Percentiles rank a stretch among this genome's conserved stretches.
These are phyloP conservation scores for Aspergillus sp. DNA, from an alignment of 2,329 filamentous ascomycete species.

Conservation along the genomic window DNA sequence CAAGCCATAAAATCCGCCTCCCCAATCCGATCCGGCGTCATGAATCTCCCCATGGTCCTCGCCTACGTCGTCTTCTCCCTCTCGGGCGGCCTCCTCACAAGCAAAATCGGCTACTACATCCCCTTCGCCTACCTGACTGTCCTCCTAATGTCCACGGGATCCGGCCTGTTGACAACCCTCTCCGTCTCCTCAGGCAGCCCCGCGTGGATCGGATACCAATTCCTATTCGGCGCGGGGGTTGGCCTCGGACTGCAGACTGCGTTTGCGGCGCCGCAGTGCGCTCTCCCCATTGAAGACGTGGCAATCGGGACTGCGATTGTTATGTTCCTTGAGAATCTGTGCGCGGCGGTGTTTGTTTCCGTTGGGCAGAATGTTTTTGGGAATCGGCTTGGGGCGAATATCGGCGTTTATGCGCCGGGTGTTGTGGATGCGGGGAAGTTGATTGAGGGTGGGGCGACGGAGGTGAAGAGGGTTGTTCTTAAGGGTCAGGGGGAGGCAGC, in stretches of 20 bases:
- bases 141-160: conserved; percentile 6
- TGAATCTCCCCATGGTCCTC: conserved; percentile 10
- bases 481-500: not conserved
- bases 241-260: conserved; percentile 10
- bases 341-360: conserved; percentile 8
- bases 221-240: conserved; percentile 11
- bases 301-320: conserved; percentile 9
- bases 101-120: conserved; percentile 8
- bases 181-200: not conserved
- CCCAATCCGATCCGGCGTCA: conserved; percentile 5
- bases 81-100: not conserved
- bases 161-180: conserved; percentile 5
- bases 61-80: conserved; percentile 5
- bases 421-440: conserved; percentile 6
- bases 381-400: conserved; percentile 11
- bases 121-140: conserved; percentile 2
- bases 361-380: conserved; percentile 18
- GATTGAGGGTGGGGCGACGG: conserved; percentile 12
- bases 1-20: conserved; percentile 13
- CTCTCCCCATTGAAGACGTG: conserved; percentile 7
- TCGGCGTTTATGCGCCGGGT: conserved; percentile 4
- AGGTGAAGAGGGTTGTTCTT: not conserved
- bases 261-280: conserved; percentile 1
- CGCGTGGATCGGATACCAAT: conserved; percentile 17
- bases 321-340: conserved; percentile 11